Base-by-base conservation (phyloP, 2,329 filamentous ascomycete genomes). In the Fusarium fujikuroi region DNA sequence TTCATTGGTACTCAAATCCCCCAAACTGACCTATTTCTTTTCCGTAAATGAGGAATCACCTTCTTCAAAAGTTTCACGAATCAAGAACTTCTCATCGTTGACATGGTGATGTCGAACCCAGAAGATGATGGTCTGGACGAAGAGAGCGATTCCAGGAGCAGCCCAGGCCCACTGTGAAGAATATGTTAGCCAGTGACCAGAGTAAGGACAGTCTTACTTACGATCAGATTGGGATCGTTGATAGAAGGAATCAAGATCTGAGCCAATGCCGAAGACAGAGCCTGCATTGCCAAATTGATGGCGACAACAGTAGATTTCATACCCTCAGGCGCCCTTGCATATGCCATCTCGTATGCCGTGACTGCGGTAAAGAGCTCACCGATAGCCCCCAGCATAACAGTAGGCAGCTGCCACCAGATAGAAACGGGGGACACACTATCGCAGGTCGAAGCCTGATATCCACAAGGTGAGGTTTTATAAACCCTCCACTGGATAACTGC, bases 231-330 rank as follows among this genome's bases (percentile, higher is more conserved):
- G 14, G 50, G 50, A 9, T 54, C 50, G 18, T 80, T 81, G 63
- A 88, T 82, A 44, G 85, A 82, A 8, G 83, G 70, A n/a, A 72
- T 72, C 9, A 72, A n/a, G n/a, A 69, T 73, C 82, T 25, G 86
- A 84, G 75, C 81, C 80, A 44, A 83, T 83, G 46, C 87, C 75
- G 67, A 84, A 83, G 70, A 87, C 81, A 42, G 81, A 78, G 71
- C 87, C 86, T 44, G 85, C 83, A 63, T 87, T 71, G 52, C 84
- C 84, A 87, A 78, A 77, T 87, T 87, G 69, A 87, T 78, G 12
- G 85, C 84, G 3, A 85, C 85, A 3, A 88, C 85, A 21, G 87
- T 78, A 72, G 85, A 85, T 69, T 85, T 81, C 86, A 87, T 87
- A 76, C 87, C 87, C 56, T 82, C 78, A 6, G 86, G 86, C 2